Evolutionary conservation across 164 flowering plant species (phyloP).

Genomic region (Aristolochia fimbriata): DNA sequence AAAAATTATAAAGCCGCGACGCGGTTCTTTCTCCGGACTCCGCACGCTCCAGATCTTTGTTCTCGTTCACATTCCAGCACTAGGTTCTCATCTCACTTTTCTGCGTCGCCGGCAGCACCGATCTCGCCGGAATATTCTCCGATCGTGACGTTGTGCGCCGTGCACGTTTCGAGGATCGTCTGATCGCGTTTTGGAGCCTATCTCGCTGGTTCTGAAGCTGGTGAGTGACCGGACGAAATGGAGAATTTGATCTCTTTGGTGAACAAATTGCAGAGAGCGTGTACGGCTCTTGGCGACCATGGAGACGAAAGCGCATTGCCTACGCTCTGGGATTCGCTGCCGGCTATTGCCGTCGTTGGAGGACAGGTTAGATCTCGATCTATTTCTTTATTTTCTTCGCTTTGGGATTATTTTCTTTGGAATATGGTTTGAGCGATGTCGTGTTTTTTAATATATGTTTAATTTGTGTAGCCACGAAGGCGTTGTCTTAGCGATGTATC

Average conservation of each 20-base stretch:
- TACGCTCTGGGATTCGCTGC: slow-evolving; percentile 92
- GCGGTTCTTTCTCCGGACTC: too few species aligned
- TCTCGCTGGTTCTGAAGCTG: neutral
- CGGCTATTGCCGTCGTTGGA: slow-evolving; percentile 92
- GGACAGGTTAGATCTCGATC: slow-evolving; percentile 63
- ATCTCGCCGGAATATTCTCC: neutral
- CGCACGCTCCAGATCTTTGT: too few species aligned
- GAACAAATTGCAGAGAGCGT: slow-evolving; percentile 85
- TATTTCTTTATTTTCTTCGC: neutral
- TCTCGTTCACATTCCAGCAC: neutral
- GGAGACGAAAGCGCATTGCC: slow-evolving; percentile 81
- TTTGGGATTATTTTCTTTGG: neutral
- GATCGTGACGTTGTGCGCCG: neutral
- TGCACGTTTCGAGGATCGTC: neutral
- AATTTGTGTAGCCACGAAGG: too few species aligned
- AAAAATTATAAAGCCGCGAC: too few species aligned
- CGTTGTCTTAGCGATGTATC: too few species aligned
- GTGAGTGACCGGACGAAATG: slow-evolving; percentile 20
- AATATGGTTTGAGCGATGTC: neutral
- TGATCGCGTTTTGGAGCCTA: neutral
- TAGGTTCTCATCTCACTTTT: neutral
- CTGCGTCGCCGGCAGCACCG: slow-evolving; percentile 6
- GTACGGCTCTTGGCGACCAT: slow-evolving; percentile 86
- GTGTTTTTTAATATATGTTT: neutral
- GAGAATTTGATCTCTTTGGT: slow-evolving; percentile 72